Conservation (phyloP, 768 basidiomycete genomes). For the Agrocybe chaxingu region DNA sequence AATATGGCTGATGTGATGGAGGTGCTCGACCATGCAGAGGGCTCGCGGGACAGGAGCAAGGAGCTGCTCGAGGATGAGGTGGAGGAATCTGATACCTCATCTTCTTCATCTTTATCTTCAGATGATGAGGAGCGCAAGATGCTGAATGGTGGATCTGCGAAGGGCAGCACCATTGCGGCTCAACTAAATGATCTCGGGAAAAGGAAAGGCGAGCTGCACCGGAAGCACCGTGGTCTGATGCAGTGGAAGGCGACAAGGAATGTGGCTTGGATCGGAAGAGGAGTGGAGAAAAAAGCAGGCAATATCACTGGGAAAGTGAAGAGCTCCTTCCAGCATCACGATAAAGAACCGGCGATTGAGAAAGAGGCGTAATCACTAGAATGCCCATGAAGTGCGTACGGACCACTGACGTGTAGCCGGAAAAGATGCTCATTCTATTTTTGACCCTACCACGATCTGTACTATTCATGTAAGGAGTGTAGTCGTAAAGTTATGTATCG, state of each 20-base stretch:
- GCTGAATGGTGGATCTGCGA: conserved; percentile 11
- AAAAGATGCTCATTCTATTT: no score
- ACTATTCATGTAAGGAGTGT: no score
- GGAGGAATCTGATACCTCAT: conserved; percentile 6
- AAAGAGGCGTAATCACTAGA: conserved; percentile 30
- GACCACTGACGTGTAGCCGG: not conserved
- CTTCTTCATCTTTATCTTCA: conserved; percentile 7
- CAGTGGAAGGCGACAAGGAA: conserved; percentile 57
- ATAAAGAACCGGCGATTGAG: conserved; percentile 33
- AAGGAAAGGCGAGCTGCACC: conserved; percentile 41
- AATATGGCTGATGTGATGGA: conserved; percentile 39
- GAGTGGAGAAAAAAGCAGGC: conserved; percentile 40
- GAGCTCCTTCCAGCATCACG: conserved; percentile 30
- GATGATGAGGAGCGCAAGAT: conserved; percentile 17
- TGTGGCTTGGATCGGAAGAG: conserved; percentile 52
- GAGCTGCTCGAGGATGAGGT: conserved; percentile 21
- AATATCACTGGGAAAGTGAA: conserved; percentile 39
- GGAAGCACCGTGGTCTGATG: conserved; percentile 61
- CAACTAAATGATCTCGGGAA: conserved; percentile 40
- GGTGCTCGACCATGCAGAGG: conserved; percentile 39
- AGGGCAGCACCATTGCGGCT: conserved; percentile 19
- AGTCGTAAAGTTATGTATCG: no score
- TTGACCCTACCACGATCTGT: no score
- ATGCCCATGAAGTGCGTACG: not conserved
- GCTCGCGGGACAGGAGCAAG: conserved; percentile 23